Conservation (phyloP, 352 stramenopile genomes). For the Plasmopara halstedii region DNA sequence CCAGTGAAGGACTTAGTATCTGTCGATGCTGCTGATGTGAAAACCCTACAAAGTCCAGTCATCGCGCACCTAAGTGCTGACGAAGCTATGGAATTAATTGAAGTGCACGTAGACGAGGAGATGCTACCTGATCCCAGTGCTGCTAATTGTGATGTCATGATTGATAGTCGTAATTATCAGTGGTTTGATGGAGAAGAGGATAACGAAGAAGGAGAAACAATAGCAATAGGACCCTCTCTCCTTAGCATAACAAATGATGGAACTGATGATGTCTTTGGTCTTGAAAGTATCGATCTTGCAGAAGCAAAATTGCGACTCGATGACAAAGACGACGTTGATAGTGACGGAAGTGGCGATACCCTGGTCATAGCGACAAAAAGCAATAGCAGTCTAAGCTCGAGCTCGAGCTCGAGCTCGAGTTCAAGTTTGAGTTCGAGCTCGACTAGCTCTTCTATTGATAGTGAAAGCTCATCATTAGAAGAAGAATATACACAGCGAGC, state of each 20-base stretch:
- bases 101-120: constrained; percentile 18
- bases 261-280: constrained; percentile 25
- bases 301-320: neutral
- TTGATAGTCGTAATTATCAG: constrained; percentile 17
- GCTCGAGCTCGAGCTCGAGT: constrained; percentile 14
- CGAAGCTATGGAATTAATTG: constrained; percentile 19
- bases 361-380: constrained; percentile 16
- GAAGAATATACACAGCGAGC: neutral
- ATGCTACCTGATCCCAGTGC: constrained; percentile 12
- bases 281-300: constrained; percentile 7
- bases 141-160: constrained; percentile 5
- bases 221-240: constrained; percentile 5
- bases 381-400: constrained; percentile 20
- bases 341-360: constrained; percentile 22
- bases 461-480: constrained; percentile 23
- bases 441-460: constrained; percentile 14
- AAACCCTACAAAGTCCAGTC: constrained; percentile 9
- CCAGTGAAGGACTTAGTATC: constrained; percentile 7
- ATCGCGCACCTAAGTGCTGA: constrained; percentile 22
- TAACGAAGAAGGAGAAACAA: constrained; percentile 7
- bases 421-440: constrained; percentile 12
- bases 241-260: constrained; percentile 11
- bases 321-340: constrained; percentile 11
- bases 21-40: constrained; percentile 7
- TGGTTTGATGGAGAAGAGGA: constrained; percentile 36